Evolutionary conservation across 192 early-diverging fungal species (phyloP).

Genomic region (Entophlyctis helioformis): DNA sequence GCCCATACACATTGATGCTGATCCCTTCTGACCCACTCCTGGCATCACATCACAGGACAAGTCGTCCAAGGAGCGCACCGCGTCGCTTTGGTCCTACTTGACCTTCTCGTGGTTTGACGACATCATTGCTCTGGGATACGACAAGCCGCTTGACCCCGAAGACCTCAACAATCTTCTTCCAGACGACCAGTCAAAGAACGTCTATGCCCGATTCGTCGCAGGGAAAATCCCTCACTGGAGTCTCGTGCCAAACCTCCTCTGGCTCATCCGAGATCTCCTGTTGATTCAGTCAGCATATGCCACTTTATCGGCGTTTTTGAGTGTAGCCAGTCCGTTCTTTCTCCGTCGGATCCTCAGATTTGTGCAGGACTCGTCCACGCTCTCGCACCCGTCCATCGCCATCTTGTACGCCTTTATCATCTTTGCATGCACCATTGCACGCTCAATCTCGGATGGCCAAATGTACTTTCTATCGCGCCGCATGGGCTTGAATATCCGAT

Average conservation of each 20-base stretch:
- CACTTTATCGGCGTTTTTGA: conserved; percentile 7
- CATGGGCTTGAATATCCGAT: conserved; percentile 16
- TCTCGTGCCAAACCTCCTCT: too few relatives aligned
- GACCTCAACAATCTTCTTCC: conserved; percentile 46
- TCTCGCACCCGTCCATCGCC: neutral
- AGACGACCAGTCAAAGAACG: too few relatives aligned
- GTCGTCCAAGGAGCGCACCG: conserved; percentile 3
- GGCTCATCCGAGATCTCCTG: too few relatives aligned
- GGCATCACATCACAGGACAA: neutral
- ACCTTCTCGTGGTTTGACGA: conserved; percentile 50
- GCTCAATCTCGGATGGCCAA: conserved; percentile 21
- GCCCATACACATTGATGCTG: too few relatives aligned
- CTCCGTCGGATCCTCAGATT: conserved; percentile 24
- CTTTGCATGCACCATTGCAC: conserved; percentile 13
- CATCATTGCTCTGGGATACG: conserved; percentile 40
- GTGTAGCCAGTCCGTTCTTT: conserved; percentile 25
- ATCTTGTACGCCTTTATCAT: conserved; percentile 12
- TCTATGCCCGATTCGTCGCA: too few relatives aligned
- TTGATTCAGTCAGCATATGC: too few relatives aligned
- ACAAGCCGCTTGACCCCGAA: conserved; percentile 36
- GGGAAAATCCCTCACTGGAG: too few relatives aligned
- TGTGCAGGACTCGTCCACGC: conserved; percentile 10
- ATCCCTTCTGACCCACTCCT: too few relatives aligned
- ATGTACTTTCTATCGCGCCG: conserved; percentile 29
- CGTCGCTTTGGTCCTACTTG: conserved; percentile 18